These are phyloP conservation scores for Salix viminalis DNA, from an alignment of 345 rosid genomes.

Conservation along the genomic window DNA sequence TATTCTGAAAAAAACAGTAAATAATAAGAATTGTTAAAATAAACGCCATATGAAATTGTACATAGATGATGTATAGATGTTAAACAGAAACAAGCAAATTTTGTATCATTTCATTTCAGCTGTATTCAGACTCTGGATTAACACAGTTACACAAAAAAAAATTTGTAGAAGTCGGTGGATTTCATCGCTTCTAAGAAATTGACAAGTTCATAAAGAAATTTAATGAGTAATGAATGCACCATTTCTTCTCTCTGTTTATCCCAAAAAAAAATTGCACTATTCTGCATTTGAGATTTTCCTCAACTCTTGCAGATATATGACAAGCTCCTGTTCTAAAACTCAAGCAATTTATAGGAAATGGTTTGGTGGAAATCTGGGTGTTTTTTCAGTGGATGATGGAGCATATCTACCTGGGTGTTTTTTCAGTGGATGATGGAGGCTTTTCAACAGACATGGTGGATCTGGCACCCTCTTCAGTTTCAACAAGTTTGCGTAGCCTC, in stretches of 20 bases:
- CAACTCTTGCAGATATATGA: neutral
- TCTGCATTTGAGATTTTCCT: neutral
- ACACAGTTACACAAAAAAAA: neutral
- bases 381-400: neutral
- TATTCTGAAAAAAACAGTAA: neutral
- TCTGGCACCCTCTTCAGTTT: conserved; percentile 42
- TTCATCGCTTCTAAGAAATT: neutral
- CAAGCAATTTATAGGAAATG: neutral
- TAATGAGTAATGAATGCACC: neutral
- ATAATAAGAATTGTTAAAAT: neutral
- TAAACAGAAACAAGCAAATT: neutral
- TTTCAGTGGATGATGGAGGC: conserved; percentile 1
- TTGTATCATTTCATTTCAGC: neutral
- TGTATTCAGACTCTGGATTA: neutral
- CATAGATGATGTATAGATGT: neutral
- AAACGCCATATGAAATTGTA: no score
- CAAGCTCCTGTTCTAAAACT: neutral
- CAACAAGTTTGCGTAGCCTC: conserved; percentile 53
- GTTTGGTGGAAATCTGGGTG: neutral
- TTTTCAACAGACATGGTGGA: conserved; percentile 2
- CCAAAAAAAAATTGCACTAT: neutral
- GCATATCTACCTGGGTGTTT: neutral
- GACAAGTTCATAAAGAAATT: neutral
- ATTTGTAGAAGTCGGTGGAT: neutral
- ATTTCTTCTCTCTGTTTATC: neutral